These are phyloP conservation scores for Fusarium oligoseptatum DNA, from an alignment of 2,329 filamentous ascomycete species.

Conservation along the genomic window DNA sequence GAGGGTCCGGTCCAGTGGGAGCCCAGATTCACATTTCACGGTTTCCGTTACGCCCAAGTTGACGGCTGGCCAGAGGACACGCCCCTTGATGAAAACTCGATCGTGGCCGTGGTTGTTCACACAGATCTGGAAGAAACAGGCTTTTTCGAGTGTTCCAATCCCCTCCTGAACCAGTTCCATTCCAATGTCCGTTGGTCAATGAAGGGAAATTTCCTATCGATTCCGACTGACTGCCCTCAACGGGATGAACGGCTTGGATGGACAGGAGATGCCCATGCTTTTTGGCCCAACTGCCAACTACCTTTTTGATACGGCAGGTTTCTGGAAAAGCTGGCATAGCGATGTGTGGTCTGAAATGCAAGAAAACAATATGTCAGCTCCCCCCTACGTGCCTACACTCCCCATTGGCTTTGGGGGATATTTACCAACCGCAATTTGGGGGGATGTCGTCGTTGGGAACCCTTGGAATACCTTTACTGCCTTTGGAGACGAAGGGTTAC, in stretches of 20 bases:
- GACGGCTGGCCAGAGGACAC: conserved; percentile 54
- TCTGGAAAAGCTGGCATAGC: conserved; percentile 50
- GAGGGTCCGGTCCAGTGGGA: conserved; percentile 7
- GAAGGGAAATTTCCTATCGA: conserved; percentile 68
- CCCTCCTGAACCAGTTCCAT: conserved; percentile 66
- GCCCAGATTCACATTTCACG: conserved; percentile 66
- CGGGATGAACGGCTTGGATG: conserved; percentile 63
- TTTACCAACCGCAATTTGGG: conserved; percentile 23
- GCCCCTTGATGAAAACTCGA: conserved; percentile 28
- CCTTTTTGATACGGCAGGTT: conserved; percentile 65
- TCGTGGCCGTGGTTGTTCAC: conserved; percentile 57
- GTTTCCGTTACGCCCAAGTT: conserved; percentile 65
- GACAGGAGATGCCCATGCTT: conserved; percentile 65
- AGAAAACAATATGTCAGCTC: conserved; percentile 10
- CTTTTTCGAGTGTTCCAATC: conserved; percentile 65
- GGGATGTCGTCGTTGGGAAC: conserved; percentile 22
- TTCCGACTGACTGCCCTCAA: conserved; percentile 57
- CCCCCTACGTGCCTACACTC: background rate
- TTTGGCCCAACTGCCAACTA: conserved; percentile 66
- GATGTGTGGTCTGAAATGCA: conserved; percentile 37
- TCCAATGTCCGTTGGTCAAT: conserved; percentile 68
- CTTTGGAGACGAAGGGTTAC: conserved; percentile 9
- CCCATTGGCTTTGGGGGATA: background rate
- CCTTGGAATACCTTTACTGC: conserved; percentile 29
- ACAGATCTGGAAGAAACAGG: conserved; percentile 66